Base-by-base conservation (phyloP, 331 rosid genomes). In the Erythrophleum ivorense region DNA sequence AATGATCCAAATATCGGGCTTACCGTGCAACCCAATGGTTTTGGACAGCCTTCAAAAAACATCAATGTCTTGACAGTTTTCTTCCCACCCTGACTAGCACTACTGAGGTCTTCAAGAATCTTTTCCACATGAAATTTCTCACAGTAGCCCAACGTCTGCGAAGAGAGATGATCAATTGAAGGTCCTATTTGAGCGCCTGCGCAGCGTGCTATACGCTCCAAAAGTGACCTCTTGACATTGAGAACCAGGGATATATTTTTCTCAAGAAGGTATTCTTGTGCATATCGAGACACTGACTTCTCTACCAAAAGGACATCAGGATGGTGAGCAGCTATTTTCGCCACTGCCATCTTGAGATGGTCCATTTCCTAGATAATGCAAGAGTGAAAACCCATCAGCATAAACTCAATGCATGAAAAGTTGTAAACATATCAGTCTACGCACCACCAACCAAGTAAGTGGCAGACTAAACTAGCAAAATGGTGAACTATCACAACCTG, bases 11-110 rank as follows among this genome's bases (percentile, higher is more conserved):
- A 55, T 74, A 65, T 12, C 71, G 74, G 74, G 87, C 98, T 92
- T 93, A 96, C 99, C 1, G 99, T 96, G 84, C 96, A 94, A 75
- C 99, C 98, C 85, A 96, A 86, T 50, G 97, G 99, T 86, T 92
- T 96, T 54, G 98, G 99, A 87, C 98, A 96, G 75, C 99, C 98
- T 87, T 94, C 94, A 79, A 96, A 96, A 86, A 81, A 96, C 99
- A 96, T 96, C 85, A 96, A 82, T 73, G 98, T 94, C 89, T 93
- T 96, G 86, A 86, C 80, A 72, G 92, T 40, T 83, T 88, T 96
- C 69, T 90, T 96, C 81, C 90, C 92, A 67, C 86, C 78, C 88
- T 86, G 94, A 78, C 80, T 90, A 31, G 90, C 89, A 76, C 82
- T 41, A 67, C 82, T 86, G 38, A 86, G 90, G 83, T 95, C 90